phyloP scores from a whole-genome alignment of 805 yeast species.

The Hanseniaspora singularis region DNA sequence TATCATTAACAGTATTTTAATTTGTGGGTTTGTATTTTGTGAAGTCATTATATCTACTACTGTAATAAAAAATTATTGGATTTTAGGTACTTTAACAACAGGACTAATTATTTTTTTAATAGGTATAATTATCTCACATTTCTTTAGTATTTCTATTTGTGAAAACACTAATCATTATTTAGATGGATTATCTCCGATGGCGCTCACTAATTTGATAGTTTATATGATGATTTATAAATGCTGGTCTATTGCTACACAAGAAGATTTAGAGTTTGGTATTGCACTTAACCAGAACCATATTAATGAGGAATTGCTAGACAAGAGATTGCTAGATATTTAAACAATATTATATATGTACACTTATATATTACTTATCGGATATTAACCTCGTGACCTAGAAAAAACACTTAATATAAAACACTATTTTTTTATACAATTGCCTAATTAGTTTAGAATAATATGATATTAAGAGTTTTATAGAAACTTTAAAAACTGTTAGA shows the following conservation, averaged over 20 bases:
- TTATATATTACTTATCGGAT: too few relatives aligned
- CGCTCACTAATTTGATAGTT: slow-evolving; percentile 66
- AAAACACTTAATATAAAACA: too few relatives aligned
- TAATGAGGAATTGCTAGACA: not conserved
- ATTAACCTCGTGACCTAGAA: too few relatives aligned
- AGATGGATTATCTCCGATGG: slow-evolving; percentile 80
- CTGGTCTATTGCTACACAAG: slow-evolving; percentile 93
- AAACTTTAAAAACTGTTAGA: too few relatives aligned
- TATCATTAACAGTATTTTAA: slow-evolving; percentile 54
- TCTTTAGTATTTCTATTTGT: slow-evolving; percentile 56
- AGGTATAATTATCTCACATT: slow-evolving; percentile 72
- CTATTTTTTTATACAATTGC: too few relatives aligned
- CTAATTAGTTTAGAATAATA: too few relatives aligned
- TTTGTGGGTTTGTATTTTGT: slow-evolving; percentile 50
- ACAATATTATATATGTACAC: not conserved
- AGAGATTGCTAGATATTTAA: not conserved
- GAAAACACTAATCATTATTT: slow-evolving; percentile 65
- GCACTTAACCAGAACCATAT: slow-evolving; percentile 32
- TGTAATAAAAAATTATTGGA: slow-evolving; percentile 73
- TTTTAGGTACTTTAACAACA: slow-evolving; percentile 67
- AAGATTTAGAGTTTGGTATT: slow-evolving; percentile 85
- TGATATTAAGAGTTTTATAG: too few relatives aligned
- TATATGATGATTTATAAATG: slow-evolving; percentile 91
- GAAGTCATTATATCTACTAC: slow-evolving; percentile 57
- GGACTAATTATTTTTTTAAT: slow-evolving; percentile 61